Evolutionary conservation across 2,329 filamentous ascomycete species (phyloP).

Genomic region (Apiospora hydei): DNA sequence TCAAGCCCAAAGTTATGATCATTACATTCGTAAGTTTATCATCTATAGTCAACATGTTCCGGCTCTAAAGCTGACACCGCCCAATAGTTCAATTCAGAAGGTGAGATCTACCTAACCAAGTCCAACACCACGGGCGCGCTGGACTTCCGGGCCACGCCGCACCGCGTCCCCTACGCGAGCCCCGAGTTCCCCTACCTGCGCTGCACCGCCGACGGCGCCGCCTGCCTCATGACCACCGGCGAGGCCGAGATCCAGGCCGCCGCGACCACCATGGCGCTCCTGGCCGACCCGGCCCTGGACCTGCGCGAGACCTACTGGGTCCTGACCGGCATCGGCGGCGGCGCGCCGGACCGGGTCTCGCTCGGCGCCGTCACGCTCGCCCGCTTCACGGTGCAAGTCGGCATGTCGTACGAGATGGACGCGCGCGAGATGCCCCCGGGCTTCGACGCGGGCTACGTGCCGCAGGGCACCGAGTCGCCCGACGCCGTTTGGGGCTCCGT

Average conservation of each 20-base stretch:
- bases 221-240: slow-evolving; percentile 72
- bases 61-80: neutral
- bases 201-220: slow-evolving; percentile 23
- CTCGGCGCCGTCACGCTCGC: slow-evolving; percentile 72
- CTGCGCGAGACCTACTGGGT: slow-evolving; percentile 74
- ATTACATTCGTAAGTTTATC: slow-evolving; percentile 1
- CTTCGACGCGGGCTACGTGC: slow-evolving; percentile 35
- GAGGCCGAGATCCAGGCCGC: slow-evolving; percentile 80
- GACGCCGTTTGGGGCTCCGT: slow-evolving; percentile 44
- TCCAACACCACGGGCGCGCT: slow-evolving; percentile 13
- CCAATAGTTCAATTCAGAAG: slow-evolving; percentile 20
- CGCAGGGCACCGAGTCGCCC: slow-evolving; percentile 32
- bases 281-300: slow-evolving; percentile 69
- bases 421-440: slow-evolving; percentile 64
- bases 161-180: slow-evolving; percentile 24
- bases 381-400: slow-evolving; percentile 75
- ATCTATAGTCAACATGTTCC: too few relatives aligned
- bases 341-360: slow-evolving; percentile 72
- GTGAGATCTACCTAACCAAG: slow-evolving; percentile 24
- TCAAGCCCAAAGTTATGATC: slow-evolving; percentile 21
- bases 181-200: slow-evolving; percentile 27
- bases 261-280: slow-evolving; percentile 66
- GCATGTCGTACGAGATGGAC: slow-evolving; percentile 79
- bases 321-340: slow-evolving; percentile 74
- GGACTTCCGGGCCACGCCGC: slow-evolving; percentile 16